Conservation (phyloP, 1,284 basidiomycete species). For the Macrocystidia cucumis region DNA sequence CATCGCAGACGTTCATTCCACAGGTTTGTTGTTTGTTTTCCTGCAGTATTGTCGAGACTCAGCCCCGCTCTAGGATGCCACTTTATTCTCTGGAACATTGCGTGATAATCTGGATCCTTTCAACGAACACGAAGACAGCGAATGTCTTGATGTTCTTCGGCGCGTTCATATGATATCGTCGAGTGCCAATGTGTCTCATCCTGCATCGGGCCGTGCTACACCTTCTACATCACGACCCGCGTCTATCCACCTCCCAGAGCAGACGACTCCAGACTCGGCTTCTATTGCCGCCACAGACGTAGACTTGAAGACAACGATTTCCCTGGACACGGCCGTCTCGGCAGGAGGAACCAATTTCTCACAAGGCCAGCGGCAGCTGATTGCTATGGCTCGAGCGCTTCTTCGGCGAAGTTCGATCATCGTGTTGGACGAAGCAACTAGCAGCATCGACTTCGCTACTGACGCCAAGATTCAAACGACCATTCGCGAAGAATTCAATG, state of each 20-base stretch:
- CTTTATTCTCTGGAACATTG: conserved; percentile 82
- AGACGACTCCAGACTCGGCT: conserved; percentile 26
- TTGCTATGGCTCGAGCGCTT: conserved; percentile 75
- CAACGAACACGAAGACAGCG: conserved; percentile 70
- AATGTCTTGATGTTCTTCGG: conserved; percentile 60
- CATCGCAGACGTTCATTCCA: conserved; percentile 68
- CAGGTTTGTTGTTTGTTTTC: conserved; percentile 42
- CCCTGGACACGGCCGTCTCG: conserved; percentile 68
- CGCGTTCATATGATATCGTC: conserved; percentile 59
- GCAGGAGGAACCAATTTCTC: conserved; percentile 81
- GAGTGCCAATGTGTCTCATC: conserved; percentile 33
- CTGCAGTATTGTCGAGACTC: conserved; percentile 6
- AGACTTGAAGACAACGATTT: conserved; percentile 47
- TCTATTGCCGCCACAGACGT: conserved; percentile 37
- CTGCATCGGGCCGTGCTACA: conserved; percentile 34
- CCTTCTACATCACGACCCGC: conserved; percentile 37
- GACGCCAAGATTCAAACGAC: conserved; percentile 75
- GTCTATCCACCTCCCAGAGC: conserved; percentile 30
- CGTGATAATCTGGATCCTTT: conserved; percentile 90
- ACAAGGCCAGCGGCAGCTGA: conserved; percentile 78
- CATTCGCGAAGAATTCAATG: conserved; percentile 73
- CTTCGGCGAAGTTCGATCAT: conserved; percentile 72
- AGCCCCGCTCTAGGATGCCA: conserved; percentile 48
- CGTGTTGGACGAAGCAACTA: conserved; percentile 80
- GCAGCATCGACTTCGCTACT: conserved; percentile 70